Conservation (phyloP, 331 rosid genomes). For the Rosa hybrid region DNA sequence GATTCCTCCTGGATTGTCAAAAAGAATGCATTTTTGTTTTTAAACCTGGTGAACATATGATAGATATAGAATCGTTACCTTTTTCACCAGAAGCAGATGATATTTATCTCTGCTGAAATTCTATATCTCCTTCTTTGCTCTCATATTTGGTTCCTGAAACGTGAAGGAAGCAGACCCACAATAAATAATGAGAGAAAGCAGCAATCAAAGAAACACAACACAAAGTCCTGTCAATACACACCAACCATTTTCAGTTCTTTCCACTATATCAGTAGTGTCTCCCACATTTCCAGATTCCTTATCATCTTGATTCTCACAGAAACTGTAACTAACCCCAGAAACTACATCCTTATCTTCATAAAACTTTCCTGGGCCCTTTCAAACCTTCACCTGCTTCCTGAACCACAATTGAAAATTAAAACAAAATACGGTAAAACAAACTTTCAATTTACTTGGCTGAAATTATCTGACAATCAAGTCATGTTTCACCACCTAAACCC, state of each 20-base stretch:
- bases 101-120: slow-evolving; percentile 37
- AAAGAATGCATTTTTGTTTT: not conserved
- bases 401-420: not conserved
- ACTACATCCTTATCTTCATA: slow-evolving; percentile 54
- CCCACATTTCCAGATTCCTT: slow-evolving; percentile 42
- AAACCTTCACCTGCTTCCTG: slow-evolving; percentile 68
- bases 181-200: slow-evolving; percentile 27
- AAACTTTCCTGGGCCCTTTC: slow-evolving; percentile 76
- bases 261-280: slow-evolving; percentile 27
- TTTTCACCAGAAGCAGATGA: slow-evolving; percentile 35
- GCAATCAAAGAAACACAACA: slow-evolving; percentile 10
- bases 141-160: slow-evolving; percentile 52
- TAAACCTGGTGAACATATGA: not conserved
- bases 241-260: slow-evolving; percentile 48
- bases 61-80: slow-evolving; percentile 39
- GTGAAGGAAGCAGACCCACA: slow-evolving; percentile 18
- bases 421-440: not conserved
- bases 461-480: not conserved
- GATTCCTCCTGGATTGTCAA: not conserved
- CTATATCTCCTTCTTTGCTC: slow-evolving; percentile 31
- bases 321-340: slow-evolving; percentile 29
- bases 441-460: not conserved
- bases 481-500: slow-evolving; percentile 45
- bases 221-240: slow-evolving; percentile 19
- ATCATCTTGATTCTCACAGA: slow-evolving; percentile 28